Evolutionary conservation across 78 protist genomes (phyloP), one percentile per base, ranked within the genome.

Genomic region (Isochrysis galbana): DNA sequence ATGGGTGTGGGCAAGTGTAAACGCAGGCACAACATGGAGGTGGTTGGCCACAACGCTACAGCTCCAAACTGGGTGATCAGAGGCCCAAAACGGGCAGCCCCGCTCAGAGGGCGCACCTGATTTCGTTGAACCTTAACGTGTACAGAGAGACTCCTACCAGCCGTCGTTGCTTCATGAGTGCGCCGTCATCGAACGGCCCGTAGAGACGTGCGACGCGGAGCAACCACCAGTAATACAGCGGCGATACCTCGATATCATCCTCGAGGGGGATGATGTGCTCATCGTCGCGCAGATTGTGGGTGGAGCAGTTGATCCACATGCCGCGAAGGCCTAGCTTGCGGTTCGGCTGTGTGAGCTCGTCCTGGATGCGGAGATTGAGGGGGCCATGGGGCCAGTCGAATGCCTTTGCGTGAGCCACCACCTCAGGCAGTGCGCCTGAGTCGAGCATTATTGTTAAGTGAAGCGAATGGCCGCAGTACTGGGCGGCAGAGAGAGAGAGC

Each of bases 241-340:
- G 91, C 36, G 89, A 34, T 32, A 61, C 94, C 42, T 92, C 94
- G 41, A 86, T 92, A 91, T 92, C 94, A 29, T 92, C 94, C 72
- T 92, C 94, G 45, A 86, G 74, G 38, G 61, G 72, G 17, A 54
- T 38, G n/a, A 38, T 90, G 89, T 83, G 83, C 46, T 55, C 55
- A 39, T 92, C 91, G 54, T 42, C 82, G 26, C 47, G 47, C 17
- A n/a, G 41, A 19, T 26, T 19, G 47, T 17, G 34, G 32, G 47
- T 29, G 0, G 29, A 14, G 34, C 54, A 0, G 4, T 47, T 45
- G 55, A 5, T 55, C 94, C 94, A 92, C 54, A 61, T 38, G 14
- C 88, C 94, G 22, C 67, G 34, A 84, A 92, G 55, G 54, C 83
- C 47, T 29, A 21, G 0, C 70, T 70, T 1, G 51, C 39, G 78